Base-by-base conservation (phyloP, 148 eudicot genomes). In the Heliamphora exappendiculata region DNA sequence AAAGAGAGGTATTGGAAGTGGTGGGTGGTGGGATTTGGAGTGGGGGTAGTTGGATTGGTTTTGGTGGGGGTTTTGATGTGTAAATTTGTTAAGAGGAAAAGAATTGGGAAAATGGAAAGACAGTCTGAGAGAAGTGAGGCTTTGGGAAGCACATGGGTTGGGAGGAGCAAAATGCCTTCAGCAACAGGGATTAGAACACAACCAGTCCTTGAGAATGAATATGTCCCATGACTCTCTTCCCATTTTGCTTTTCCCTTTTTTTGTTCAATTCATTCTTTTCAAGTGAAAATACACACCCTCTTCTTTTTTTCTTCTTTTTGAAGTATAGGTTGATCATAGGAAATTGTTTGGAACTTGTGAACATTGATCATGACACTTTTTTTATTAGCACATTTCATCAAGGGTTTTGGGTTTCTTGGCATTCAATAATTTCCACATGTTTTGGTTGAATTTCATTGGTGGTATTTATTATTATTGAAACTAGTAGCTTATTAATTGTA, bases 161-260 rank as follows among this genome's bases (percentile, higher is more conserved):
- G 91, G 13, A 65, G 33, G 47, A 90, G 88, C 68, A 91, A 64
- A 86, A 82, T 93, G 88, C 98, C 98, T 77, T 72, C 85, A 9
- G 98, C 98, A 67, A 20, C 84, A 29, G 83, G 82, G 50, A 84
- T 91, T 60, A 86, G 98, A 88, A 93, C 98, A 58, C 91, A 86
- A 24, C 94, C 89, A 62, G 76, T 50, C 20, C 77, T 93, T 78
- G 94, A 91, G 70, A 78, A 85, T 76, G 88, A 84, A 72, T 85
- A 77, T 59, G 80, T 81, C 79, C 90, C 91, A 80, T 91, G 49
- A 66, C 67, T 31, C 67, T 33, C 13, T 33, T 14, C 50, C 24
- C 41, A 1, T 41, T n/a, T 22, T 37, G 1, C 3, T 17, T 37
- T 65, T 20, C 0, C 34, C 7, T 0, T 65, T 63, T 16, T 33